Base-by-base conservation (phyloP, 495 filamentous ascomycete genomes). In the Pyrenula aspistea region DNA sequence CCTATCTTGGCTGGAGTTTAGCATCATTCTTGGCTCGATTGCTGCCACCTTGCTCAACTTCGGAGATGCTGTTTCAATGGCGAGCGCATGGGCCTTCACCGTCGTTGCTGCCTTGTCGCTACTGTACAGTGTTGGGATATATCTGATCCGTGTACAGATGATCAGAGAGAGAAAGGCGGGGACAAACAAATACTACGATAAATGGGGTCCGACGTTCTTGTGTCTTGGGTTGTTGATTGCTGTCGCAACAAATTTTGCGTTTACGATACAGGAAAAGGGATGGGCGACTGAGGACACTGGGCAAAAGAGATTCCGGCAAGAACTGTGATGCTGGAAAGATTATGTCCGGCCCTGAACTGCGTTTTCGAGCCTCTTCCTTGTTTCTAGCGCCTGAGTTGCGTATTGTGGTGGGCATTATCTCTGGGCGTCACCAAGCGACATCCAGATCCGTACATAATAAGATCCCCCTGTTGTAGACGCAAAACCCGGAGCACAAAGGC, bases 1-100 rank as follows among this genome's bases (percentile, higher is more conserved):
- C 71, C 79, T 98, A 59, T 87, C 89, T 42, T 98, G 93, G 93
- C 88, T 97, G 56, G 92, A 98, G 71, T 96, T 93, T 74, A 88
- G 84, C 53, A 93, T 98, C 71, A 86, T 96, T 66, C 82, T 98
- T 22, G 89, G 87, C 62, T 86, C 89, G 56, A 95, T 98, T 58
- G 91, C 93, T 4, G 87, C 88, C 20, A 87, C 91, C 2, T 75
- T 97, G 31, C 82, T 98, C 49, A 98, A 98, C 74, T 98, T 98
- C 66, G 82, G 84, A 51, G 71, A 81, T 31, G 66, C 70, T 57
- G 65, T 71, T 22, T 69, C 84, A 19, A 84, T 92, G 49, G 67
- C 80, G 2, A 86, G 84, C 10, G 82, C 89, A 0, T 86, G 83
- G 64, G 76, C 78, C 0, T 97, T 97, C 69, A 95, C 90, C 1